phyloP scores from a whole-genome alignment of 495 filamentous ascomycete genomes.

The Hyaloscypha hepaticicola region DNA sequence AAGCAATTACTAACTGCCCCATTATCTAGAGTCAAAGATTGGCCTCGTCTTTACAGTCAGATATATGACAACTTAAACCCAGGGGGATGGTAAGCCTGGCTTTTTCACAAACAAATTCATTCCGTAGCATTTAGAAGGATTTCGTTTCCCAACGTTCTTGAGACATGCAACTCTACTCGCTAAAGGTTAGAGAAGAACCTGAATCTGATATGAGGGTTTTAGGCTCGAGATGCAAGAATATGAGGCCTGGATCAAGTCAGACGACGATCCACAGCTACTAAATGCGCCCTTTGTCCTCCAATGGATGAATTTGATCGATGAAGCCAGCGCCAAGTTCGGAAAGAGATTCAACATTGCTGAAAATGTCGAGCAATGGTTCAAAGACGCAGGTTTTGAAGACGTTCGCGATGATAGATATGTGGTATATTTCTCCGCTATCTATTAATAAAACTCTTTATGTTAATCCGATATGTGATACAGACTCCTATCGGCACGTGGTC shows the following conservation, averaged over 20 bases:
- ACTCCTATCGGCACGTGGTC: constrained; percentile 46
- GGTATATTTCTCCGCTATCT: background rate
- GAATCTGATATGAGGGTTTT: too few species aligned
- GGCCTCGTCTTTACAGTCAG: constrained; percentile 33
- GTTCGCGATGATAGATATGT: constrained; percentile 40
- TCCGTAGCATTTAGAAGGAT: too few species aligned
- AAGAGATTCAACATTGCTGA: constrained; percentile 36
- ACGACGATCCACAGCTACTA: constrained; percentile 32
- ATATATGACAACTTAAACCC: constrained; percentile 44
- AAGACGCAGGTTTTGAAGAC: constrained; percentile 53
- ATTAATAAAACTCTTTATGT: background rate
- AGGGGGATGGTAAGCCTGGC: constrained; percentile 42
- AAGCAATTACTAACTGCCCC: too few species aligned
- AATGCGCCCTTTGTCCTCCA: background rate
- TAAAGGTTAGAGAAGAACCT: too few species aligned
- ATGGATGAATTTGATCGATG: constrained; percentile 4
- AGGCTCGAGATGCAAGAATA: constrained; percentile 53
- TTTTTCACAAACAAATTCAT: too few species aligned
- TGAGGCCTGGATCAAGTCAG: constrained; percentile 39
- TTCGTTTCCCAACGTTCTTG: too few species aligned
- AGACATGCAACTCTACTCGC: too few species aligned
- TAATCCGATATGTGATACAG: constrained; percentile 17
- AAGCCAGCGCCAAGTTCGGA: constrained; percentile 30
- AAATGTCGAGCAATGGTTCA: constrained; percentile 39
- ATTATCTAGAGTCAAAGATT: constrained; percentile 39